phyloP scores from a whole-genome alignment of 768 basidiomycete genomes.

The Nevesoporus exiguus region DNA sequence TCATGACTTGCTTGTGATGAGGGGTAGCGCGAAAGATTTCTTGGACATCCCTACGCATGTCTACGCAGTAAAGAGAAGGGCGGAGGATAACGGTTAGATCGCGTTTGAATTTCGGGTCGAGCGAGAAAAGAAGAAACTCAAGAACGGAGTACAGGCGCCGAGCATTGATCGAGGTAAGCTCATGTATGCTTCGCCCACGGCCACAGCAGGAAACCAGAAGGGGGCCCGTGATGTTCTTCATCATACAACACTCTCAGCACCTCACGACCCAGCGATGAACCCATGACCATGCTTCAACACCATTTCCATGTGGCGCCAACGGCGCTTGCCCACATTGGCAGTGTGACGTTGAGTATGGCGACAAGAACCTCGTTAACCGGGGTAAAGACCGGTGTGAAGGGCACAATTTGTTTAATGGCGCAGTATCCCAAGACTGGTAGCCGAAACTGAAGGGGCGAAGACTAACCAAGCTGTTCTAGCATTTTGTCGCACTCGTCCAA shows the following conservation, averaged over 20 bases:
- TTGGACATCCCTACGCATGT: slow-evolving; percentile 99
- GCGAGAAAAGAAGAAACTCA: slow-evolving; percentile 52
- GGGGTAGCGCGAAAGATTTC: slow-evolving; percentile 99
- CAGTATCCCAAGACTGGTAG: slow-evolving; percentile 40
- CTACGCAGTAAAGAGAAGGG: slow-evolving; percentile 57
- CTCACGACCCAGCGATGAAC: slow-evolving; percentile 35
- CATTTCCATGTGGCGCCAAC: slow-evolving; percentile 37
- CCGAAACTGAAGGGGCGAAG: slow-evolving; percentile 63
- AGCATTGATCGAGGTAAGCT: slow-evolving; percentile 10
- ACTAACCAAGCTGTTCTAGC: slow-evolving; percentile 99
- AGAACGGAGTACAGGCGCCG: slow-evolving; percentile 31
- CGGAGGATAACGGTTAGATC: slow-evolving; percentile 62
- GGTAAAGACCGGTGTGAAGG: slow-evolving; percentile 32
- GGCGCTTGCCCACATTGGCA: slow-evolving; percentile 40
- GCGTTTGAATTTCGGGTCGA: slow-evolving; percentile 46
- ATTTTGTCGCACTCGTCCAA: slow-evolving; percentile 99
- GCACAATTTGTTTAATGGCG: slow-evolving; percentile 50
- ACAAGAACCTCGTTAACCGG: slow-evolving; percentile 35
- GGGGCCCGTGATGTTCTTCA: slow-evolving; percentile 35
- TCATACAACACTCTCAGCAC: slow-evolving; percentile 35
- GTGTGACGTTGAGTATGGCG: slow-evolving; percentile 36
- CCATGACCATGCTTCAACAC: slow-evolving; percentile 39
- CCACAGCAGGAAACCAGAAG: slow-evolving; percentile 35
- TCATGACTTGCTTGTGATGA: slow-evolving; percentile 99
- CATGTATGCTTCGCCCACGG: slow-evolving; percentile 21